phyloP scores from a whole-genome alignment of 2,329 filamentous ascomycete genomes.

The Coccinonectria pachysandricola region DNA sequence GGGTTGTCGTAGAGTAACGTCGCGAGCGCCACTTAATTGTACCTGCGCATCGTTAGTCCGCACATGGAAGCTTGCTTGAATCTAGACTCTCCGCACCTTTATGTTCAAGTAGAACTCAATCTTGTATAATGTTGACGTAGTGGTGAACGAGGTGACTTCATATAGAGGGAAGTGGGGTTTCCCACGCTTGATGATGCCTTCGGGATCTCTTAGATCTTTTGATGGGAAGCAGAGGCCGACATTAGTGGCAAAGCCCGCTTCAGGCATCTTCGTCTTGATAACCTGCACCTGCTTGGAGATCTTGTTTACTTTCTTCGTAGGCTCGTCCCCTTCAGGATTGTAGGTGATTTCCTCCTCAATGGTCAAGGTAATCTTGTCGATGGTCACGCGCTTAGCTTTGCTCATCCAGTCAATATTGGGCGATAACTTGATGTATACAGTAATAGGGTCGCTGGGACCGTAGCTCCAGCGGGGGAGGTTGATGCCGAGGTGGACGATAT shows the following conservation, averaged over 20 bases:
- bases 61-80: slow-evolving; percentile 6
- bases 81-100: slow-evolving; percentile 50
- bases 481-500: slow-evolving; percentile 82
- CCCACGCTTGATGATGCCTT: slow-evolving; percentile 77
- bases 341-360: slow-evolving; percentile 99
- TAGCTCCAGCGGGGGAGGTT: slow-evolving; percentile 94
- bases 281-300: slow-evolving; percentile 74
- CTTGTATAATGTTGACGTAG: slow-evolving; percentile 88
- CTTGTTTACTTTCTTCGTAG: slow-evolving; percentile 78
- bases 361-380: slow-evolving; percentile 83
- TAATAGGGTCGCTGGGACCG: slow-evolving; percentile 87
- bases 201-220: slow-evolving; percentile 75
- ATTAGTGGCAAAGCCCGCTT: slow-evolving; percentile 87
- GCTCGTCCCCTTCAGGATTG: slow-evolving; percentile 94
- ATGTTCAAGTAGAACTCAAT: slow-evolving; percentile 95
- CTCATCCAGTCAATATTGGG: slow-evolving; percentile 86
- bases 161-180: slow-evolving; percentile 86
- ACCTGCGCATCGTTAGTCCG: slow-evolving; percentile 47
- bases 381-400: slow-evolving; percentile 85
- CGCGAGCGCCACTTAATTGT: slow-evolving; percentile 74
- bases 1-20: slow-evolving; percentile 80
- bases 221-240: slow-evolving; percentile 83
- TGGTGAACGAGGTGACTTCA: slow-evolving; percentile 83
- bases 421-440: slow-evolving; percentile 87
- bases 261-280: slow-evolving; percentile 76